Conservation (phyloP, 176 grass and related monocot species). For the Luzula sylvatica region DNA sequence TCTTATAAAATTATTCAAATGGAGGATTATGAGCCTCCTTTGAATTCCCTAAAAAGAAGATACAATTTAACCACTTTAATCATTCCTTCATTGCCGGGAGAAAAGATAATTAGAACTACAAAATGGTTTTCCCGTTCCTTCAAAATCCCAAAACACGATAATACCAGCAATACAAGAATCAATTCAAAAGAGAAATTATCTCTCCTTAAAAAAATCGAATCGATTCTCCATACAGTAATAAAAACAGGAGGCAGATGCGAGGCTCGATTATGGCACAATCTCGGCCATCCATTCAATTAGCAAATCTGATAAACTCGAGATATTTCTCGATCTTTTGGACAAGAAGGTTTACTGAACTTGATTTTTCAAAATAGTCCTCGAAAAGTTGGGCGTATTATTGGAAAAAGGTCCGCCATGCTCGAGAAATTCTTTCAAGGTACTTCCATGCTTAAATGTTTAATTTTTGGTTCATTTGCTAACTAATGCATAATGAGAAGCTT, state of each 20-base stretch:
- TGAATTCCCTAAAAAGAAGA: no score
- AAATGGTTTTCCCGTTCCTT: constrained; percentile 55
- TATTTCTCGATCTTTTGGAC: constrained; percentile 54
- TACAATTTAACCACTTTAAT: no score
- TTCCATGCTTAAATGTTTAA: no score
- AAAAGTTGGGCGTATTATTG: constrained; percentile 42
- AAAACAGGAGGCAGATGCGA: constrained; percentile 44
- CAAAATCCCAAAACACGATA: constrained; percentile 23
- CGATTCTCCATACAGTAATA: constrained; percentile 47
- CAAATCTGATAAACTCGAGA: constrained; percentile 22
- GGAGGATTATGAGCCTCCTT: no score
- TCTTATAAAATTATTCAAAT: no score
- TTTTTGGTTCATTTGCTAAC: neutral
- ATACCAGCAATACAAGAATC: constrained; percentile 5
- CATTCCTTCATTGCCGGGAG: constrained; percentile 16
- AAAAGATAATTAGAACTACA: neutral
- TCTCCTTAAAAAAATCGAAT: constrained; percentile 36
- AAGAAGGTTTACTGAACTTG: constrained; percentile 59
- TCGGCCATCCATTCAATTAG: constrained; percentile 51
- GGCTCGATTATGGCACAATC: constrained; percentile 49
- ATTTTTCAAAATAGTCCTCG: constrained; percentile 61
- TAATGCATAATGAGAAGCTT: no score
- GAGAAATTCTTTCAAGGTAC: constrained; percentile 80
- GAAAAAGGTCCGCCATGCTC: constrained; percentile 41
- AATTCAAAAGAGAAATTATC: constrained; percentile 36